Evolutionary conservation across 139 green algal species (phyloP).

Genomic region (Picochlorum sp.): DNA sequence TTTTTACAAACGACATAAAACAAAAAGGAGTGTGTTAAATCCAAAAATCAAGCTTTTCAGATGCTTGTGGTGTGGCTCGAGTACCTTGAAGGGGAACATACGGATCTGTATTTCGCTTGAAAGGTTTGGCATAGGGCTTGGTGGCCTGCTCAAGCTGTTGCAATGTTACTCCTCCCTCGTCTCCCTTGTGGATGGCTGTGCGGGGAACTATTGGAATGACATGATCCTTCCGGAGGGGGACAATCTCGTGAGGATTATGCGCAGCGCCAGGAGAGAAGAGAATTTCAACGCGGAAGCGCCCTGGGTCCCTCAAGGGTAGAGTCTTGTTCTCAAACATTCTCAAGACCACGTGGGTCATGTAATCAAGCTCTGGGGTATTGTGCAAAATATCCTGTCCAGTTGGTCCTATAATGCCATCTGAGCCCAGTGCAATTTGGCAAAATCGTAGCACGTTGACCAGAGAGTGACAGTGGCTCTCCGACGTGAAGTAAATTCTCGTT

Average conservation of each 20-base stretch:
- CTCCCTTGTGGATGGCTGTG: slow-evolving; percentile 24
- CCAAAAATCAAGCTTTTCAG: slow-evolving; percentile 10
- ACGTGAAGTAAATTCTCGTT: slow-evolving; percentile 98
- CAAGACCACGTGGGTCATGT: slow-evolving; percentile 94
- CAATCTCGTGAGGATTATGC: slow-evolving; percentile 42
- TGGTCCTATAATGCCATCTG: slow-evolving; percentile 18
- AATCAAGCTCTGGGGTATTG: slow-evolving; percentile 77
- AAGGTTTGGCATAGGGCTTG: slow-evolving; percentile 28
- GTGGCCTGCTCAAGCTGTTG: slow-evolving; percentile 9
- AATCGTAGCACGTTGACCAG: slow-evolving; percentile 90
- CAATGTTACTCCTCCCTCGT: slow-evolving; percentile 12
- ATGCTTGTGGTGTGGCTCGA: not conserved
- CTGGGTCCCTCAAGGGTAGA: slow-evolving; percentile 53
- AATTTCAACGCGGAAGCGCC: slow-evolving; percentile 81
- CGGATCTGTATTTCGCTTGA: slow-evolving; percentile 13
- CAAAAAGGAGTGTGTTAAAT: slow-evolving; percentile 1
- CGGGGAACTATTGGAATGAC: slow-evolving; percentile 36
- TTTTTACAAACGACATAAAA: too few relatives aligned
- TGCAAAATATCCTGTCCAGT: slow-evolving; percentile 31
- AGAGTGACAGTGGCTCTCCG: slow-evolving; percentile 88
- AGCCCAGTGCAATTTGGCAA: slow-evolving; percentile 37
- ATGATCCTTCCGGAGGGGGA: slow-evolving; percentile 35
- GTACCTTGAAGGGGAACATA: not conserved
- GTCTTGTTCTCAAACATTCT: slow-evolving; percentile 90
- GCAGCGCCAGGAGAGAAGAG: slow-evolving; percentile 63